These are phyloP conservation scores for Lasiodiplodia sp. DNA, from an alignment of 2,329 filamentous ascomycete species.

Conservation along the genomic window DNA sequence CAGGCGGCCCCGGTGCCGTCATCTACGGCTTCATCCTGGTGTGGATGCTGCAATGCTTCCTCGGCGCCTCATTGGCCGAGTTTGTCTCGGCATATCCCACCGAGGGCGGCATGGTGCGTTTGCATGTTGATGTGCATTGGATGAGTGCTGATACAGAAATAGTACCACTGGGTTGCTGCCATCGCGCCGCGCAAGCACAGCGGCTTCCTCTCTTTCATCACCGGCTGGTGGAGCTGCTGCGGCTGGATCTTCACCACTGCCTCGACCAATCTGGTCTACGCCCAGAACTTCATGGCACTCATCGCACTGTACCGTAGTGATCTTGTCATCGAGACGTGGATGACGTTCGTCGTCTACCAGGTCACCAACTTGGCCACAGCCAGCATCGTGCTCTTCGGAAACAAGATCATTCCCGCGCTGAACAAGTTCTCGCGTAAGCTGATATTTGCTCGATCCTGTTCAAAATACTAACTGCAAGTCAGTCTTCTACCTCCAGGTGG, in stretches of 20 bases:
- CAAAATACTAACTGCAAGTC: background rate
- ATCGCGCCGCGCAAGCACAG: conserved; percentile 30
- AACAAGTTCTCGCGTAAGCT: conserved; percentile 29
- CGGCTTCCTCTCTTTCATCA: conserved; percentile 32
- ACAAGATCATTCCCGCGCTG: conserved; percentile 31
- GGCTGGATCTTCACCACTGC: conserved; percentile 33
- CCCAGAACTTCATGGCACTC: conserved; percentile 32
- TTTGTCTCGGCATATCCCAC: conserved; percentile 32
- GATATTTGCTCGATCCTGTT: background rate
- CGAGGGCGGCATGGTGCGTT: conserved; percentile 31
- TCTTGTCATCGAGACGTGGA: conserved; percentile 31
- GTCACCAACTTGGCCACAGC: conserved; percentile 30
- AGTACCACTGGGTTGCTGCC: conserved; percentile 33
- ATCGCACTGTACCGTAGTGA: conserved; percentile 29
- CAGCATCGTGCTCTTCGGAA: conserved; percentile 31
- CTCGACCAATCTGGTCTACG: conserved; percentile 32
- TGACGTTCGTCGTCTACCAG: conserved; percentile 32
- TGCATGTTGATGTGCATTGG: too few species aligned
- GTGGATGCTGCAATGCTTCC: conserved; percentile 32
- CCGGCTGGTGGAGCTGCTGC: conserved; percentile 30
- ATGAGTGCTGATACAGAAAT: background rate
- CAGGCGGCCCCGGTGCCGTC: conserved; percentile 31
- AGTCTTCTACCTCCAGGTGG: conserved; percentile 29
- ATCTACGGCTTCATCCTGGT: conserved; percentile 33
- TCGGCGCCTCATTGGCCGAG: conserved; percentile 33